Conservation (phyloP, 345 rosid species). For the Sapria himalayana region DNA sequence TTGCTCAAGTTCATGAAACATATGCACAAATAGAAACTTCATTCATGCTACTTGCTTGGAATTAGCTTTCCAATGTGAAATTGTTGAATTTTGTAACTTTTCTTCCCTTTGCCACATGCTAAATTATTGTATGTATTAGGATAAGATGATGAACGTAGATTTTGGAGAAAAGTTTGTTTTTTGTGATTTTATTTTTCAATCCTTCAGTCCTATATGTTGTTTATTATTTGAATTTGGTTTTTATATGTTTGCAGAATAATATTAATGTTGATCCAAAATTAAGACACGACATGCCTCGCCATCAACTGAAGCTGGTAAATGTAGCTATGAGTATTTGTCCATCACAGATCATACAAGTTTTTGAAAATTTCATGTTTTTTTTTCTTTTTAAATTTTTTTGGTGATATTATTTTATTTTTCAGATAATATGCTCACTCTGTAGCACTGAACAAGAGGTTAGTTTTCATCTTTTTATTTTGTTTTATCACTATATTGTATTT, state of each 20-base stretch:
- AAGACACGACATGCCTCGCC: slow-evolving; percentile 34
- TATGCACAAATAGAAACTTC: too few relatives aligned
- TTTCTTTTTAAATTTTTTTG: slow-evolving; percentile 2
- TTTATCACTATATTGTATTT: neutral
- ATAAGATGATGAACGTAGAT: too few relatives aligned
- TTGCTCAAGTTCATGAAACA: neutral
- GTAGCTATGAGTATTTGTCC: neutral
- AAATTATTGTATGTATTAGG: neutral
- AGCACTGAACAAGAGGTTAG: slow-evolving; percentile 56
- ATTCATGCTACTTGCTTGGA: neutral
- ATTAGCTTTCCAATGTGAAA: slow-evolving; percentile 3
- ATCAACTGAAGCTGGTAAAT: slow-evolving; percentile 21
- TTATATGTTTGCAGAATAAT: slow-evolving; percentile 11
- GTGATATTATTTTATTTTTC: slow-evolving; percentile 6
- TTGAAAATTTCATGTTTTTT: slow-evolving; percentile 4
- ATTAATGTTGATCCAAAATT: slow-evolving; percentile 16
- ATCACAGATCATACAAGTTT: too few relatives aligned
- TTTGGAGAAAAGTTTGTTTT: too few relatives aligned
- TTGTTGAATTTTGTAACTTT: neutral
- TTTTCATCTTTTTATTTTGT: slow-evolving; percentile 4
- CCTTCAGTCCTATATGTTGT: too few relatives aligned
- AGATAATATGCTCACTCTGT: slow-evolving; percentile 59
- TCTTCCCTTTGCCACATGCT: neutral
- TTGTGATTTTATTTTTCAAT: too few relatives aligned
- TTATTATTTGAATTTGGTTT: neutral